phyloP scores from a whole-genome alignment of 2,329 filamentous ascomycete species.

The Hypoxylon sp. region DNA sequence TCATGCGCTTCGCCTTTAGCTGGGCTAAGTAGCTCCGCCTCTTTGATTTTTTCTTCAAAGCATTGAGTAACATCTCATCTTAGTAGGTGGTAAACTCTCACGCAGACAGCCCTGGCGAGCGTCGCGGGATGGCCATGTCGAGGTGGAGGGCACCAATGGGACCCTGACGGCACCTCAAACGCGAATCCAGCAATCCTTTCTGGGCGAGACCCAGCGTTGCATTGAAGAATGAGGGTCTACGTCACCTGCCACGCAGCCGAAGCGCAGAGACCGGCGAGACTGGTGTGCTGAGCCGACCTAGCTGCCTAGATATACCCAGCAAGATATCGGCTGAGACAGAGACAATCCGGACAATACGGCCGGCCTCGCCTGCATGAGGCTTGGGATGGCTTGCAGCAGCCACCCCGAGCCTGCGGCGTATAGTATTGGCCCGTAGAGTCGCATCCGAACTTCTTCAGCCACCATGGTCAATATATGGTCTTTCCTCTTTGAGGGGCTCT shows the following conservation, averaged over 20 bases:
- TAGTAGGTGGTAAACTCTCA: constrained; percentile 9
- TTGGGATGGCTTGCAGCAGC: constrained; percentile 16
- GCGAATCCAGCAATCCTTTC: constrained; percentile 17
- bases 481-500: not conserved
- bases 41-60: not conserved
- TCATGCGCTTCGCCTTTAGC: not conserved
- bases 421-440: constrained; percentile 4
- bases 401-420: constrained; percentile 1
- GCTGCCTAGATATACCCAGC: not conserved
- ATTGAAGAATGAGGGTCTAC: constrained; percentile 7
- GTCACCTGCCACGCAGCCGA: constrained; percentile 7
- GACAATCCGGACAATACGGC: too few species aligned
- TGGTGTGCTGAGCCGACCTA: not conserved
- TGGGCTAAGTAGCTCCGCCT: not conserved
- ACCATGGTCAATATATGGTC: not conserved
- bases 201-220: constrained; percentile 12
- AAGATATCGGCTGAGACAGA: too few species aligned
- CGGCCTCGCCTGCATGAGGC: constrained; percentile 8
- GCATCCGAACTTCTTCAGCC: constrained; percentile 1
- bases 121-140: constrained; percentile 11
- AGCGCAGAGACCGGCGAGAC: too few species aligned
- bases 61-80: not conserved
- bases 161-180: constrained; percentile 9
- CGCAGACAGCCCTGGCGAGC: constrained; percentile 12
- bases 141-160: constrained; percentile 10